These are phyloP conservation scores for Colletotrichum ledebouriae DNA, from an alignment of 2,329 filamentous ascomycete species.

Conservation along the genomic window DNA sequence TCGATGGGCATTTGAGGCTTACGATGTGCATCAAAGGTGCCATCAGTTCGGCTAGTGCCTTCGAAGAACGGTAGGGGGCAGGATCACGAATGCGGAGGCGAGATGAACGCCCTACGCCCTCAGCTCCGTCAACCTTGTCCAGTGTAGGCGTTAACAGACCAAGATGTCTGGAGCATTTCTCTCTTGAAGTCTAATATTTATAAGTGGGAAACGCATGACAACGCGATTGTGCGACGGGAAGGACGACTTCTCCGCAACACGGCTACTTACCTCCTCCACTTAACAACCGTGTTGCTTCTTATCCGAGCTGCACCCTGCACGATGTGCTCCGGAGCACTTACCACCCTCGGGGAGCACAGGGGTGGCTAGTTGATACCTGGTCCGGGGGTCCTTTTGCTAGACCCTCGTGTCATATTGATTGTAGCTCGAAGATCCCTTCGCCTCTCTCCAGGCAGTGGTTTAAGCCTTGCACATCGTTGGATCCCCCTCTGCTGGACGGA, in stretches of 20 bases:
- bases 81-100: slow-evolving; percentile 6
- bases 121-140: not conserved
- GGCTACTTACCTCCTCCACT: slow-evolving; percentile 4
- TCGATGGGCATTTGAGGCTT: slow-evolving; percentile 23
- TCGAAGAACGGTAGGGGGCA: not conserved
- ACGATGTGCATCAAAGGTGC: slow-evolving; percentile 28
- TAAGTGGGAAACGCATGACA: not conserved
- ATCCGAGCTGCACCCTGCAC: slow-evolving; percentile 25
- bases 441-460: not conserved
- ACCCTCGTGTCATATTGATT: slow-evolving; percentile 9
- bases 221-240: not conserved
- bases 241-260: not conserved
- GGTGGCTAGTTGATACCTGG: not conserved
- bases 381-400: slow-evolving; percentile 2
- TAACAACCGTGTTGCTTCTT: slow-evolving; percentile 16
- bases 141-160: not conserved
- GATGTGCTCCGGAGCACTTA: not conserved
- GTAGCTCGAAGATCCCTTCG: slow-evolving; percentile 7
- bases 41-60: not conserved
- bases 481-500: not conserved
- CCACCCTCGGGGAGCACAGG: not conserved
- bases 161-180: not conserved
- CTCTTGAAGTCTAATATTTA: not conserved
- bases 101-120: slow-evolving; percentile 11
- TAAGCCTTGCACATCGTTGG: slow-evolving; percentile 4